Percentiles rank a stretch among this genome's conserved stretches.
Evolutionary conservation across 2,329 filamentous ascomycete species (phyloP).

Genomic region (Phialemoniopsis sp.): DNA sequence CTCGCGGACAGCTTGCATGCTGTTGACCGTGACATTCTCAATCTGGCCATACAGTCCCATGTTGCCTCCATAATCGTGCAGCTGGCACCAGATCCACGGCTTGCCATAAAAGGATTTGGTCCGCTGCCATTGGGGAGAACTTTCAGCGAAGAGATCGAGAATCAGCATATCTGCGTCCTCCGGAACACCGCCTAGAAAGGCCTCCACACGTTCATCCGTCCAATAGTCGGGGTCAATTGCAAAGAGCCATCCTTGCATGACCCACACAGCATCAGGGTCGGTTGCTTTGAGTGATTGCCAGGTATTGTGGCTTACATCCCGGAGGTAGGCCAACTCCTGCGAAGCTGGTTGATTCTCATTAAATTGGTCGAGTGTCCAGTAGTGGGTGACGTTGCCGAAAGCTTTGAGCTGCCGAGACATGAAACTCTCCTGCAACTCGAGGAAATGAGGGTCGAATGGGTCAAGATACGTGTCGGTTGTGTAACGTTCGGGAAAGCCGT

Average conservation of each 20-base stretch:
- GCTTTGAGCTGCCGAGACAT: slow-evolving; percentile 37
- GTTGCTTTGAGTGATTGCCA: slow-evolving; percentile 42
- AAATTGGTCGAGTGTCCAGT: slow-evolving; percentile 49
- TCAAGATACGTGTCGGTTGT: slow-evolving; percentile 43
- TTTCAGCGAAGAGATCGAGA: slow-evolving; percentile 46
- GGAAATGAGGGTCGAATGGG: slow-evolving; percentile 37
- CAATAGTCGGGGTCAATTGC: slow-evolving; percentile 36
- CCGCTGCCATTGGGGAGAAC: slow-evolving; percentile 43
- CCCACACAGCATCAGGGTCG: slow-evolving; percentile 43
- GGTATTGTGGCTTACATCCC: slow-evolving; percentile 33
- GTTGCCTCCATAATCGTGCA: slow-evolving; percentile 46
- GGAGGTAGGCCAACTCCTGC: slow-evolving; percentile 36
- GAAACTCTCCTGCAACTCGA: slow-evolving; percentile 37
- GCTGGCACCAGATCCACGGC: slow-evolving; percentile 49
- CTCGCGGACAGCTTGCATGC: slow-evolving; percentile 35
- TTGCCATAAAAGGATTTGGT: slow-evolving; percentile 46
- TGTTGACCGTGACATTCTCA: slow-evolving; percentile 39
- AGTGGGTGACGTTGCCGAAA: slow-evolving; percentile 41
- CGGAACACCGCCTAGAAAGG: slow-evolving; percentile 41
- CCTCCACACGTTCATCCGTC: slow-evolving; percentile 38
- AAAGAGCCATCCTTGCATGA: slow-evolving; percentile 50
- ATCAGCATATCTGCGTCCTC: slow-evolving; percentile 41
- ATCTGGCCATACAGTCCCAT: slow-evolving; percentile 46
- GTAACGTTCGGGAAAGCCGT: slow-evolving; percentile 31
- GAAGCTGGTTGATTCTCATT: slow-evolving; percentile 46